These are phyloP conservation scores for Parafenestella ontariensis DNA, from an alignment of 2,329 filamentous ascomycete genomes.

Conservation along the genomic window DNA sequence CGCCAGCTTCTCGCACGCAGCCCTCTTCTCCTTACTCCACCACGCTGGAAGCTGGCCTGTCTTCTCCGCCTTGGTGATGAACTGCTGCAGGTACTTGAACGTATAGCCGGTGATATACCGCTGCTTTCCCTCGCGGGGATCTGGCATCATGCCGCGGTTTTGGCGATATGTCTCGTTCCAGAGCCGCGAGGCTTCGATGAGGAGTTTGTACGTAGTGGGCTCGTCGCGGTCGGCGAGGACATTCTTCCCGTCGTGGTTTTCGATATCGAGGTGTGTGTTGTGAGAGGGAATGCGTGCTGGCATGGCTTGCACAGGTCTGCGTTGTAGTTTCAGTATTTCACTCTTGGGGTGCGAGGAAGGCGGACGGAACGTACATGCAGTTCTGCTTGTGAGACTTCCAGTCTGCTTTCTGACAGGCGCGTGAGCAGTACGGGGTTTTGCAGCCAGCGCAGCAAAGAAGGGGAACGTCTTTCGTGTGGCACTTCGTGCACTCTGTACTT, in stretches of 20 bases:
- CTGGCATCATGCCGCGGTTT: not conserved
- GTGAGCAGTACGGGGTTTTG: not conserved
- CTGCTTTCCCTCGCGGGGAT: not conserved
- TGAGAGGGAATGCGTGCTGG: not conserved
- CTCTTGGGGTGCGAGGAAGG: too few relatives aligned
- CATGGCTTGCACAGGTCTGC: not conserved
- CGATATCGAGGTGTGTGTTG: not conserved
- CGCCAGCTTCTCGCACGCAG: not conserved
- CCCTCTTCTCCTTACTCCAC: not conserved
- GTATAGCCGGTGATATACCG: not conserved
- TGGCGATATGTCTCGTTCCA: not conserved
- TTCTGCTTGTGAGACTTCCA: not conserved
- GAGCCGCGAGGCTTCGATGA: not conserved
- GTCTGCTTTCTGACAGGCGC: not conserved
- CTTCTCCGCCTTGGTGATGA: not conserved
- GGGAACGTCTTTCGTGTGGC: not conserved
- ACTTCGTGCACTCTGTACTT: too few relatives aligned
- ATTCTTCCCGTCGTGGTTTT: not conserved
- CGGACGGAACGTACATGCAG: not conserved
- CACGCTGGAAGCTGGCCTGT: not conserved
- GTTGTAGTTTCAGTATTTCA: not conserved
- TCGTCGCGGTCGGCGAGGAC: not conserved
- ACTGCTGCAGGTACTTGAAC: not conserved
- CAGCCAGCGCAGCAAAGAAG: not conserved
- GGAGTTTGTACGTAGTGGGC: not conserved